Base-by-base conservation (phyloP, 306 rosid species). In the Castanea mollissima region DNA sequence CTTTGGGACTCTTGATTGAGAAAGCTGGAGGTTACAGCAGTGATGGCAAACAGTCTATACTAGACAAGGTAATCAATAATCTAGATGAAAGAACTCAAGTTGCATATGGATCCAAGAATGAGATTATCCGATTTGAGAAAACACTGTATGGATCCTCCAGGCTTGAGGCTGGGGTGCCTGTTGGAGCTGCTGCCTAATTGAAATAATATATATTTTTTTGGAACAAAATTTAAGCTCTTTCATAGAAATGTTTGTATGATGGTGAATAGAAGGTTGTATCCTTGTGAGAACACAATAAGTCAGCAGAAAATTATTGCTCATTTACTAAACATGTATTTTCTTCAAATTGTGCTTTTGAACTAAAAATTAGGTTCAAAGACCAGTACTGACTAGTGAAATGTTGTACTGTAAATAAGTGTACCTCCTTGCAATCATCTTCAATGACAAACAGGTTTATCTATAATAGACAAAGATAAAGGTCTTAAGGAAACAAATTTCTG, bases 21-120 rank as follows among this genome's bases (percentile, higher is more conserved):
- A 89, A 95, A 2, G 99, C 99, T 20, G 99, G 99, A 84, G 98
- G 99, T 18, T 90, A 80, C 86, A 96, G 99, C 83, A 96, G 98
- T 69, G 98, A 96, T 73, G 99, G 99, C 2, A 81, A 81, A 4
- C 83, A 73, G 63, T 96, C 99, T 55, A 97, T 95, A 55, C 92
- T 95, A 20, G 98, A 95, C 87, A 91, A 91, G 82, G 94, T 93
- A 76, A 83, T 96, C 46, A 74, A 4, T 5, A 93, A 76, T 63
- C 84, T 96, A 55, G 99, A 96, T 27, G 99, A 93, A 5, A 88
- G 99, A 81, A 93, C 97, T 79, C 99, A 96, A 80, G 99, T 96
- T 52, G 99, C 99, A 23, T 96, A 90, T 73, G 99, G 99, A 52
- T 96, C 99, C 29, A 93, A 91, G 83, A 82, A 93, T 8, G 99